Base-by-base conservation (phyloP, 352 stramenopile genomes). In the Phytophthora hibernalis region DNA sequence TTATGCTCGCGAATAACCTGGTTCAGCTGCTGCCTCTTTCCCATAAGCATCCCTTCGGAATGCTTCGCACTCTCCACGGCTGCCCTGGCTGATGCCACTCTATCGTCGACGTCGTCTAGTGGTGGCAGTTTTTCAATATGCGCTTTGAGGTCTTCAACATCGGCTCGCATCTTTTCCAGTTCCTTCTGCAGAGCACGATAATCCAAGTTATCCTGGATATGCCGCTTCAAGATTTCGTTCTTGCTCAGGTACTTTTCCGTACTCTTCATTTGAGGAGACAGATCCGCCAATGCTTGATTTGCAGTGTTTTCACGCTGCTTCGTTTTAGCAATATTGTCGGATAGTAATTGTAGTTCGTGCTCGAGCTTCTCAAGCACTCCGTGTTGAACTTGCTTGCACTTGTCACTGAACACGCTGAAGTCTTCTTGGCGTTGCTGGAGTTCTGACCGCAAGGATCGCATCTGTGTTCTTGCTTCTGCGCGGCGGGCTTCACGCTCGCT, bases 121-220 rank as follows among this genome's bases (percentile, higher is more conserved):
- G 70, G 48, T 26, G 81, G 84, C 5, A 96, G 65, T 10, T 70
- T 65, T 9, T 73, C 76, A 5, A 95, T 61, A 51, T 96, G 83
- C 16, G 58, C 50, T 40, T 79, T 70, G 15, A 82, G 64, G 20
- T 72, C 60, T 22, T 69, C 63, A 26, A 90, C 65, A 5, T 83
- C 72, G 6, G 11, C 47, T 2, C 70, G 69, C 51, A 89, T 68
- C 7, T 58, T 35, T 0, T 85, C 68, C 15, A 90, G 43, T 13
- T 95, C 77, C 18, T 72, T 83, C 49, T 88, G 66, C 21, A 88
- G 33, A 0, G 64, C 57, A 31, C 85, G 85, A 48, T 90, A 90
- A 6, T 93, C 83, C 31, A 96, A 47, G 38, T 96, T 96, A 51
- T 93, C 85, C 31, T 72, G 77, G 31, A 96, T 91, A 10, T 93